phyloP scores from a whole-genome alignment of 306 rosid species.

The Erythrophleum fordii region DNA sequence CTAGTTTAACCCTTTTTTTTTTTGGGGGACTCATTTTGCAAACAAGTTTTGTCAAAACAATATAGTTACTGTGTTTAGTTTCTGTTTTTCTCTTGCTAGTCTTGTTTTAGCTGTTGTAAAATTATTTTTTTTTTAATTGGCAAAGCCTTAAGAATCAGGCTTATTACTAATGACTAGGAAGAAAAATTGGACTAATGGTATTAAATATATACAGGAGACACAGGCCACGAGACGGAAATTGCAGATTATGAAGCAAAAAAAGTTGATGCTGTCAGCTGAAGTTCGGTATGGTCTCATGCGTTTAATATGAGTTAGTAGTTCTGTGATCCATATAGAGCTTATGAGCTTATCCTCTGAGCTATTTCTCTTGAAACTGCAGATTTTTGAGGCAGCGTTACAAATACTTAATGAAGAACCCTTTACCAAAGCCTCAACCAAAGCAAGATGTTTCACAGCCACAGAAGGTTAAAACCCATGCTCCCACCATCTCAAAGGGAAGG shows the following conservation, averaged over 20 bases:
- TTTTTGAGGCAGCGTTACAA: constrained; percentile 76
- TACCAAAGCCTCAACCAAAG: constrained; percentile 52
- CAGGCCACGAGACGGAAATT: constrained; percentile 63
- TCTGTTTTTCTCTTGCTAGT: not conserved
- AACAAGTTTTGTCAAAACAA: not conserved
- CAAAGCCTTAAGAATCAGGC: constrained; percentile 24
- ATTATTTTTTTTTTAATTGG: not conserved
- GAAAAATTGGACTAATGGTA: constrained; percentile 23
- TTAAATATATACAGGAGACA: constrained; percentile 63
- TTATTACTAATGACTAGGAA: not conserved
- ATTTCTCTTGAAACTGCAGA: constrained; percentile 51
- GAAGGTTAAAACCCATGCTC: constrained; percentile 51
- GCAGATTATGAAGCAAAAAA: constrained; percentile 61
- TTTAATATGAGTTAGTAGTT: not conserved
- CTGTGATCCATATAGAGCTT: not conserved
- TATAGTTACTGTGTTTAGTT: not conserved
- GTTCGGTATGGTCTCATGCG: constrained; percentile 60
- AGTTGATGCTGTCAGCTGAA: constrained; percentile 64
- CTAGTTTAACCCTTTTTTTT: not conserved
- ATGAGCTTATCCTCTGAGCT: constrained; percentile 22
- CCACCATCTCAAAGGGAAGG: constrained; percentile 53
- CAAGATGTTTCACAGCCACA: constrained; percentile 44
- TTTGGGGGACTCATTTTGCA: not conserved
- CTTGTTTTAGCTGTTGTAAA: not conserved
- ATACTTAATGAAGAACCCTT: constrained; percentile 59